Conservation (phyloP, 2,329 filamentous ascomycete species). For the Fusarium abutilonis region DNA sequence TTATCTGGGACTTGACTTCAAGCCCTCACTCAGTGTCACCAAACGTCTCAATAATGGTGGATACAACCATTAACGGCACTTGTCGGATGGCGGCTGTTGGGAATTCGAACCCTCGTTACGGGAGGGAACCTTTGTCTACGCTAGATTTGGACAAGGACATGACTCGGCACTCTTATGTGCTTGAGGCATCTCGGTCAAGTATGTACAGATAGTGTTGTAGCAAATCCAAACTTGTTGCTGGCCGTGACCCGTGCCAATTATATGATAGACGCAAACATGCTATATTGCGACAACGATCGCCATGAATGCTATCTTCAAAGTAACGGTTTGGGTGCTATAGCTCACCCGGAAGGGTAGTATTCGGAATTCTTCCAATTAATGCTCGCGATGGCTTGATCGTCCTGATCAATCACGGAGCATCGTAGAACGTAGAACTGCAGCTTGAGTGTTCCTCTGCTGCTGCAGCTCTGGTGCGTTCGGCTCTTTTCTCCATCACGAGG, state of each 20-base stretch:
- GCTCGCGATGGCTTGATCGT: neutral
- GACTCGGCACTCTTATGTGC: slow-evolving; percentile 13
- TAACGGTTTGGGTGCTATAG: slow-evolving; percentile 5
- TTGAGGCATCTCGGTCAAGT: slow-evolving; percentile 7
- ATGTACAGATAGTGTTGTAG: neutral
- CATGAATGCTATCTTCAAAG: slow-evolving; percentile 17
- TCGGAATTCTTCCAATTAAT: slow-evolving; percentile 19
- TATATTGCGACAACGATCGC: slow-evolving; percentile 18
- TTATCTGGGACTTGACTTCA: slow-evolving; percentile 3
- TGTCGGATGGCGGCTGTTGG: slow-evolving; percentile 9
- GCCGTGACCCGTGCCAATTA: slow-evolving; percentile 9
- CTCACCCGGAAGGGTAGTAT: slow-evolving; percentile 19
- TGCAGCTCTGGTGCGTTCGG: neutral
- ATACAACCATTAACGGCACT: neutral
- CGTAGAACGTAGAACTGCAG: slow-evolving; percentile 1
- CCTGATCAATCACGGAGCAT: slow-evolving; percentile 8
- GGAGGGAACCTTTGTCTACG: slow-evolving; percentile 12
- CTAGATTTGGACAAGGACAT: slow-evolving; percentile 16
- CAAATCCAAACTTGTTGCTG: slow-evolving; percentile 2
- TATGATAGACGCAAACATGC: slow-evolving; percentile 4
- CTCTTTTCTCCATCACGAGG: neutral
- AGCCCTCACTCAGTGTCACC: slow-evolving; percentile 8
- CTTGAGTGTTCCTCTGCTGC: slow-evolving; percentile 4
- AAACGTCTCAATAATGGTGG: slow-evolving; percentile 1
- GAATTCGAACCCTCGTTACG: slow-evolving; percentile 9